Conservation (phyloP, 208 protist genomes). For the Herpetomonas muscarum region DNA sequence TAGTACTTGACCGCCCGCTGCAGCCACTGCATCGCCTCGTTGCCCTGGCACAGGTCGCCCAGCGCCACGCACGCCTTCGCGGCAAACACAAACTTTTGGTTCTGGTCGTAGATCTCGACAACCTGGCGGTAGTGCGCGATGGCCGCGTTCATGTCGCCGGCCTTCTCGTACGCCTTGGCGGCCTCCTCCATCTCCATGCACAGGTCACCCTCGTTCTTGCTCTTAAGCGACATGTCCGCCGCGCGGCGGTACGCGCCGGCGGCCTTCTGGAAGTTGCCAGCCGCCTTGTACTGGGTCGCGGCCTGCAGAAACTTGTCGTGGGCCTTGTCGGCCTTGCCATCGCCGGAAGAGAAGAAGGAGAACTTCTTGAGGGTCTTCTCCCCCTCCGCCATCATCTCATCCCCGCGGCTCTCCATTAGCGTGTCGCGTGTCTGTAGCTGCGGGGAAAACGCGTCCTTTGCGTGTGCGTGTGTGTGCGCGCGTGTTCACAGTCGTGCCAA, state of each 20-base stretch:
- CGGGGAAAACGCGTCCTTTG: no score
- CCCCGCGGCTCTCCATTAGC: slow-evolving; percentile 57
- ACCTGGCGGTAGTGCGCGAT: slow-evolving; percentile 30
- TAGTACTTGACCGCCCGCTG: slow-evolving; percentile 66
- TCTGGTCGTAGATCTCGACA: slow-evolving; percentile 61
- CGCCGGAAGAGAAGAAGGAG: slow-evolving; percentile 52
- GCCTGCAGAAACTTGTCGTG: slow-evolving; percentile 78
- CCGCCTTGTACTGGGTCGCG: slow-evolving; percentile 79
- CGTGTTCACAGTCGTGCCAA: no score
- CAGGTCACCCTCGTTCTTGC: slow-evolving; percentile 60
- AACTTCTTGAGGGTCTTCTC: slow-evolving; percentile 73
- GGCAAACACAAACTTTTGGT: slow-evolving; percentile 55
- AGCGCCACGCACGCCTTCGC: slow-evolving; percentile 64
- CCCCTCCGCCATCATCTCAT: slow-evolving; percentile 66
- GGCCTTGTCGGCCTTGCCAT: slow-evolving; percentile 59
- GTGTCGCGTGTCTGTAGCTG: not conserved
- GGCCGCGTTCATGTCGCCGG: slow-evolving; percentile 32
- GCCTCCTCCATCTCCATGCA: slow-evolving; percentile 67
- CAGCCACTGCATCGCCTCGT: slow-evolving; percentile 66
- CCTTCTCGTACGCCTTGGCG: slow-evolving; percentile 52
- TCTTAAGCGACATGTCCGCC: slow-evolving; percentile 61
- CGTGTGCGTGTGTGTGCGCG: no score
- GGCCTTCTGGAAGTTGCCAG: slow-evolving; percentile 63
- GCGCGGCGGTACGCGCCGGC: slow-evolving; percentile 66
- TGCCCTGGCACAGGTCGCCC: slow-evolving; percentile 50